Evolutionary conservation across 176 grass and related monocot genomes (phyloP).

Genomic region (Tillandsia fasciculata): DNA sequence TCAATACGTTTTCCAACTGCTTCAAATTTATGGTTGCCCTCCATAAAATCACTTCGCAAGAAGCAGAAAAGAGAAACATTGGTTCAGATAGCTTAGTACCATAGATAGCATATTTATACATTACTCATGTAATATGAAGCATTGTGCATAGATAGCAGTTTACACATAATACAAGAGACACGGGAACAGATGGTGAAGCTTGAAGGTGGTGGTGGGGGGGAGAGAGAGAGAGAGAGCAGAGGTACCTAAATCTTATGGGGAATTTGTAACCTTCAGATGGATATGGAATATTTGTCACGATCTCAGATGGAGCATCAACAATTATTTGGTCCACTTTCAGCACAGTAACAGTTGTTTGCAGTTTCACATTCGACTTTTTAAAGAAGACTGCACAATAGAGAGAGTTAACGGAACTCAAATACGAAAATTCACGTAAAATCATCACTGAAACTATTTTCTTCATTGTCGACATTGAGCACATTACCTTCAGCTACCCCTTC

Average conservation of each 20-base stretch:
- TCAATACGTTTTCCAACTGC: conserved; percentile 33
- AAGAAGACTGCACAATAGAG: conserved; percentile 54
- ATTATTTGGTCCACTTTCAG: conserved; percentile 61
- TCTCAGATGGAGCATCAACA: conserved; percentile 51
- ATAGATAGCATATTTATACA: conserved; percentile 13
- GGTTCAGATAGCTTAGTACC: neutral
- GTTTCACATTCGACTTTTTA: conserved; percentile 51
- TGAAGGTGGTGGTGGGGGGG: too few relatives aligned
- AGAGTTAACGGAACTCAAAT: conserved; percentile 9
- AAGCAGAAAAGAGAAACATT: conserved; percentile 11
- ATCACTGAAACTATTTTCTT: conserved; percentile 4
- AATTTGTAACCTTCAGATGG: conserved; percentile 63
- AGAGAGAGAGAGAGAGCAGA: conserved; percentile 17
- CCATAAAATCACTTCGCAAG: conserved; percentile 33
- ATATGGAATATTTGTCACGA: conserved; percentile 53
- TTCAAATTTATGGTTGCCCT: conserved; percentile 20
- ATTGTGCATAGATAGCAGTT: too few relatives aligned
- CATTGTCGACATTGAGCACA: neutral
- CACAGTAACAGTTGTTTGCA: conserved; percentile 51
- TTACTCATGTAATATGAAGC: neutral
- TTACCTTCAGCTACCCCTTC: conserved; percentile 71
- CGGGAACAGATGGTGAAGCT: too few relatives aligned
- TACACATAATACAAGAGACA: too few relatives aligned
- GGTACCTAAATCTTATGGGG: conserved; percentile 49
- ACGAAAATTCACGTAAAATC: conserved; percentile 10